Conservation (phyloP, 2,329 filamentous ascomycete genomes). For the Knoxdaviesia capensis region DNA sequence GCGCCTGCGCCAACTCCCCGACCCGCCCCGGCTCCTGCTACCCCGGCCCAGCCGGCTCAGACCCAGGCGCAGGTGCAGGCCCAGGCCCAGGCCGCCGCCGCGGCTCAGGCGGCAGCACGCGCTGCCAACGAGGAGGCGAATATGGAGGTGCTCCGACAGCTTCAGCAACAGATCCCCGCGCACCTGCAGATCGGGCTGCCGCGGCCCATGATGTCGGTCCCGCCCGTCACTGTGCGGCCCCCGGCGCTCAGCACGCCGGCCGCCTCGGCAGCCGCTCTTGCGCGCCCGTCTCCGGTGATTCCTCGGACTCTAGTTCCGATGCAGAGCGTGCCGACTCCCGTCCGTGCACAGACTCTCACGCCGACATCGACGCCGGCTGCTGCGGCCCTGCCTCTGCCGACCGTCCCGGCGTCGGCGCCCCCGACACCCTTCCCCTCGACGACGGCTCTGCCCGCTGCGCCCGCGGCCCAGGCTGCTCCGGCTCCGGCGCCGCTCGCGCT, state of each 20-base stretch:
- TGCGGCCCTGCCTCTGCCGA: not conserved
- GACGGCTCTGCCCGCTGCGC: not conserved
- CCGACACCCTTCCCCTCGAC: conserved; percentile 1
- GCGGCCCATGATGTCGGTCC: not conserved
- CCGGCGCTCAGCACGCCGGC: too few relatives aligned
- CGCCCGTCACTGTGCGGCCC: too few relatives aligned
- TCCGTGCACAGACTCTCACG: not conserved
- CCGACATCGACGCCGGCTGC: not conserved
- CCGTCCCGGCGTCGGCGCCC: not conserved
- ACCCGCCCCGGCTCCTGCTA: not conserved
- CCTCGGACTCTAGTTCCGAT: too few relatives aligned
- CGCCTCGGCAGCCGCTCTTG: too few relatives aligned
- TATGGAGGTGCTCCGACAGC: not conserved
- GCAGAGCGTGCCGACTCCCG: too few relatives aligned
- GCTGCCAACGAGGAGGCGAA: too few relatives aligned
- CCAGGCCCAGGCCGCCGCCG: not conserved
- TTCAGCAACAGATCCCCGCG: not conserved
- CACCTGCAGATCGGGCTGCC: not conserved
- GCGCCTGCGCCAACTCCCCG: not conserved
- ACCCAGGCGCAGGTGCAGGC: not conserved
- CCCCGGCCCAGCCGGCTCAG: not conserved
- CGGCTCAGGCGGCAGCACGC: not conserved
- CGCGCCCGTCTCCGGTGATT: too few relatives aligned
- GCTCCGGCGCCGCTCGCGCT: not conserved
- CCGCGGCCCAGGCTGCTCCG: not conserved